Evolutionary conservation across 768 basidiomycete genomes (phyloP), one percentile per base, ranked within the genome.

Genomic region (Lentinula sp.): DNA sequence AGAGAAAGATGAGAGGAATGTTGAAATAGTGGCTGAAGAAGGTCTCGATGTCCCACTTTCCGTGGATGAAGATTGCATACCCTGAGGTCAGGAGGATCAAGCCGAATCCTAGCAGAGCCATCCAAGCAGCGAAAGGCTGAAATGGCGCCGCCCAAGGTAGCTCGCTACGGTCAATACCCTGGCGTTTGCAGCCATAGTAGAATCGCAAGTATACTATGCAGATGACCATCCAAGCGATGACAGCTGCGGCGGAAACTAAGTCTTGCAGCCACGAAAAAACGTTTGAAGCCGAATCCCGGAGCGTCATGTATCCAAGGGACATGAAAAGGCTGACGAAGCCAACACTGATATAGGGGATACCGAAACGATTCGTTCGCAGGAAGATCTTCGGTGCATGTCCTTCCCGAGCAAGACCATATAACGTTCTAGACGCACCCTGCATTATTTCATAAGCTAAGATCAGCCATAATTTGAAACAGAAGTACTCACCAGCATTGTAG

Each of bases 351-450:
- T 79, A 76, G 1, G 81, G 83, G 36, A 84, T 70, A 6, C 83
- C 82, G 4, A 74, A 73, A 66, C 77, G 76, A 5, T 81, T 82
- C 59, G 79, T 81, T 56, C 76, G 74, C 0, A 75, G 66, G 41
- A 84, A 70, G 57, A 77, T 66, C 60, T 63, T 74, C 0, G 79
- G 81, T 3, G 79, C 82, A 61, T 84, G 81, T 18, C 81, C 81
- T 64, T 81, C 77, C 49, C 81, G 72, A 4, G 81, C 77, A 45
- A 84, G 76, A 15, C 82, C 82, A 59, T 84, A 80, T 18, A 83
- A 73, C 8, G 82, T 78, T 60, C 82, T 77, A 33, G 81, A 82
- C 5, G 77, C 68, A 60, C 74, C 81, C 75, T 85, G 89, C 59
- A 32, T 12, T 13, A 42, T 36, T 16, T 3, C 13, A 6, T 46